Evolutionary conservation across 1,284 basidiomycete species (phyloP).

Genomic region (Dichomitus squalens): DNA sequence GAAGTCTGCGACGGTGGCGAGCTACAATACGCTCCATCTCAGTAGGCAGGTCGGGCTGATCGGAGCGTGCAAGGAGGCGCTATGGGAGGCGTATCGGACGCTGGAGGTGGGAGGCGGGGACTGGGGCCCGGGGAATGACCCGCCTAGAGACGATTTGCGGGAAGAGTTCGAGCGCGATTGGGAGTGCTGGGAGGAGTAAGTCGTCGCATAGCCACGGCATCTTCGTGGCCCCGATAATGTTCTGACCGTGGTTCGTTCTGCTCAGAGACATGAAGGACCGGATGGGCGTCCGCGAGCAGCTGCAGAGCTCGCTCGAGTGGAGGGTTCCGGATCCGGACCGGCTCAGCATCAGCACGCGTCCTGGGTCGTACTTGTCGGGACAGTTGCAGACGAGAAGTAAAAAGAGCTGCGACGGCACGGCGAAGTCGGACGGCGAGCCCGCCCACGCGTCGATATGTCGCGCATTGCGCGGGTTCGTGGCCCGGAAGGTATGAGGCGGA

Average conservation of each 20-base stretch:
- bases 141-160: slow-evolving; percentile 40
- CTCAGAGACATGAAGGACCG: slow-evolving; percentile 74
- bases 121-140: slow-evolving; percentile 1
- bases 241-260: not conserved
- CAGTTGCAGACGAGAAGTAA: slow-evolving; percentile 44
- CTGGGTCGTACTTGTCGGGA: slow-evolving; percentile 46
- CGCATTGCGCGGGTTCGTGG: slow-evolving; percentile 47
- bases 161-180: slow-evolving; percentile 69
- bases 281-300: slow-evolving; percentile 56
- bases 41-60: slow-evolving; percentile 57
- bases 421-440: slow-evolving; percentile 16
- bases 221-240: not conserved
- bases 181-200: slow-evolving; percentile 71
- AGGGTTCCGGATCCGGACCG: slow-evolving; percentile 37
- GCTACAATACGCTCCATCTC: slow-evolving; percentile 63
- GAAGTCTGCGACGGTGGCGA: slow-evolving; percentile 32
- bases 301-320: slow-evolving; percentile 56
- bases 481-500: slow-evolving; percentile 33
- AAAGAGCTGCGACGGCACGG: slow-evolving; percentile 5
- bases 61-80: slow-evolving; percentile 65
- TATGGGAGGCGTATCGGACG: slow-evolving; percentile 62
- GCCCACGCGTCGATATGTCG: slow-evolving; percentile 41
- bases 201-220: not conserved
- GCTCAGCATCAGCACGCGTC: slow-evolving; percentile 39
- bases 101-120: slow-evolving; percentile 29